phyloP scores from a whole-genome alignment of 1,139 yeast genomes.

The Zygoascus sp. region DNA sequence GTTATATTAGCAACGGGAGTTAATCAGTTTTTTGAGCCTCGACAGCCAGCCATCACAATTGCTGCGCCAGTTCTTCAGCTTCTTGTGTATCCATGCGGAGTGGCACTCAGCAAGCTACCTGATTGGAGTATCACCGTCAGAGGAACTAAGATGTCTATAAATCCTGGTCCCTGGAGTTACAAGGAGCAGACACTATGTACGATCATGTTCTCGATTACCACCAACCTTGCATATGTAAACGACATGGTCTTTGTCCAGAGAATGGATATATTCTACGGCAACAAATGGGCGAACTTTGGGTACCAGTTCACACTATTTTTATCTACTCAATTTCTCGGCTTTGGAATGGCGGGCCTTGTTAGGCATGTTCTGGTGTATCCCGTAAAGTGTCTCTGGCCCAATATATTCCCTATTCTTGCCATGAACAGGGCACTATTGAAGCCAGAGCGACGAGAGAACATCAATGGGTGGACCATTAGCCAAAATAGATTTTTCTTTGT shows the following conservation, averaged over 20 bases:
- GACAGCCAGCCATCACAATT: slow-evolving; percentile 48
- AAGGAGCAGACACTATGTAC: slow-evolving; percentile 67
- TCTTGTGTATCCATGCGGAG: slow-evolving; percentile 53
- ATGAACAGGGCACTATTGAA: slow-evolving; percentile 38
- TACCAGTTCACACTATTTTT: slow-evolving; percentile 48
- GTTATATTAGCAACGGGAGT: slow-evolving; percentile 52
- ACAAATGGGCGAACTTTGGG: slow-evolving; percentile 33
- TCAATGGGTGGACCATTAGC: slow-evolving; percentile 47
- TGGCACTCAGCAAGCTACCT: slow-evolving; percentile 39
- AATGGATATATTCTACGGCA: slow-evolving; percentile 30
- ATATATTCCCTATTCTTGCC: slow-evolving; percentile 40
- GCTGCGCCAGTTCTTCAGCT: slow-evolving; percentile 49
- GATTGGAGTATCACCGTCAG: slow-evolving; percentile 42
- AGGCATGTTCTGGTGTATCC: slow-evolving; percentile 49
- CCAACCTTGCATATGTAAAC: slow-evolving; percentile 42
- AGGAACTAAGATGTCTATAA: slow-evolving; percentile 39
- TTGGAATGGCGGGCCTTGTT: slow-evolving; percentile 52
- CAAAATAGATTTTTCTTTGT: slow-evolving; percentile 45
- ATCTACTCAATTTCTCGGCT: slow-evolving; percentile 54
- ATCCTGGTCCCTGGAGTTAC: slow-evolving; percentile 61
- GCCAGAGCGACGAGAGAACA: slow-evolving; percentile 30
- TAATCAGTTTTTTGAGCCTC: slow-evolving; percentile 53
- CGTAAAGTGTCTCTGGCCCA: slow-evolving; percentile 47
- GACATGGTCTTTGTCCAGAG: slow-evolving; percentile 32
- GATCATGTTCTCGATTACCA: slow-evolving; percentile 24